A percentile compares a stretch with the other conserved stretches of the same genome.
phyloP scores from a whole-genome alignment of 31 red algal genomes.

The Bonnemaisonia californica region DNA sequence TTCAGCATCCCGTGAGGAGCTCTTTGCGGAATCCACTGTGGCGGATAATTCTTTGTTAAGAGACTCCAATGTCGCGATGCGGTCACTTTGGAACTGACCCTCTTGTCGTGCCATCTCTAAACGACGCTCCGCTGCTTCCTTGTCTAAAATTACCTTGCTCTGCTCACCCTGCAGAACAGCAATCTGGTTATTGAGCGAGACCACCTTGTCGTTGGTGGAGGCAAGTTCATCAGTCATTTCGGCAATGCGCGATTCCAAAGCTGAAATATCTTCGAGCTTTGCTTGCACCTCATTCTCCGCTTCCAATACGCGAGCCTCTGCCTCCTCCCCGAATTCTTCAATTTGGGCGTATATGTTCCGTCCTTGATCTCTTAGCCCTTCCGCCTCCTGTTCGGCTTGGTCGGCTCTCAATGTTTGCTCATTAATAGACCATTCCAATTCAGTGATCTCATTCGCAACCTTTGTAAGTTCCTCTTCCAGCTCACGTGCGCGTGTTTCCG shows the following conservation, averaged over 20 bases:
- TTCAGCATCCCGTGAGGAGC: constrained; percentile 26
- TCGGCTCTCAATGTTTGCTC: constrained; percentile 72
- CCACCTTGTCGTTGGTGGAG: constrained; percentile 33
- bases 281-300: constrained; percentile 60
- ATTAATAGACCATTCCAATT: constrained; percentile 66
- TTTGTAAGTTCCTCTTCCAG: constrained; percentile 62
- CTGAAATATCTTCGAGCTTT: constrained; percentile 59
- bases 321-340: constrained; percentile 75
- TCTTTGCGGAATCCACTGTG: constrained; percentile 34
- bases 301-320: constrained; percentile 52
- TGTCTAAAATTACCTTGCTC: constrained; percentile 45
- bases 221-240: constrained; percentile 45
- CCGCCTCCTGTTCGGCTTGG: constrained; percentile 62
- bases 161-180: constrained; percentile 47
- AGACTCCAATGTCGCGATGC: constrained; percentile 40
- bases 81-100: constrained; percentile 47
- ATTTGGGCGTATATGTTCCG: constrained; percentile 68
- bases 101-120: constrained; percentile 59
- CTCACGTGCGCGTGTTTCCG: constrained; percentile 35
- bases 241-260: constrained; percentile 49
- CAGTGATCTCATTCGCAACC: constrained; percentile 44
- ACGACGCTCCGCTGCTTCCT: constrained; percentile 60
- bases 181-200: constrained; percentile 20
- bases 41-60: constrained; percentile 33
- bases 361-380: constrained; percentile 54